Percentiles rank a stretch among this genome's conserved stretches.
Conservation (phyloP, 306 rosid genomes). For the Macrotyloma uniflorum region DNA sequence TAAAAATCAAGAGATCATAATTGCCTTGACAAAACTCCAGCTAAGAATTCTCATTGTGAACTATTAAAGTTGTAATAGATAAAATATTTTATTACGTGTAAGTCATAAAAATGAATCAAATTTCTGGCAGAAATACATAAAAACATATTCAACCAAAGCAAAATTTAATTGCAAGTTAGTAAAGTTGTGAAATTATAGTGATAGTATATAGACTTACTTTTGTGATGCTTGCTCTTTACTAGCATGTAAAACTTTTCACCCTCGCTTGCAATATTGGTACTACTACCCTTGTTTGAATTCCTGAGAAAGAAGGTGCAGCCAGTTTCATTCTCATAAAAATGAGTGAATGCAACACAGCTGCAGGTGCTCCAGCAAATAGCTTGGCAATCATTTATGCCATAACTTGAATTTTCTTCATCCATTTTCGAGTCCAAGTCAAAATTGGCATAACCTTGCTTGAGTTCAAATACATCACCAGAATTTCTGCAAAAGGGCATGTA, state of each 20-base stretch:
- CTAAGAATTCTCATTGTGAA: no score
- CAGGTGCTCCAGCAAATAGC: constrained; percentile 38
- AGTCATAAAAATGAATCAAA: no score
- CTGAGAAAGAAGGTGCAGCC: constrained; percentile 7
- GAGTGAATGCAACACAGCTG: constrained; percentile 24
- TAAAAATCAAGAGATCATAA: neutral
- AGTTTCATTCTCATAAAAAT: neutral
- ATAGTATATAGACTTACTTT: no score
- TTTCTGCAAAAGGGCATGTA: constrained; percentile 5
- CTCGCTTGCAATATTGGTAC: neutral
- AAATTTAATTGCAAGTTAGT: no score
- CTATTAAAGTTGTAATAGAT: no score
- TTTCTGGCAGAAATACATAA: no score
- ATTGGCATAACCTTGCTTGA: neutral
- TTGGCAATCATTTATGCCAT: constrained; percentile 27
- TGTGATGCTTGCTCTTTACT: no score
- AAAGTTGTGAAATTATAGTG: no score
- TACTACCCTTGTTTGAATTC: neutral
- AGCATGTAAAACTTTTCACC: neutral
- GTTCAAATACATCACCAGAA: neutral
- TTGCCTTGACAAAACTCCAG: no score
- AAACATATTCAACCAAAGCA: no score
- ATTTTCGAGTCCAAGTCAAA: neutral
- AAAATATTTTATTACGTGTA: no score
- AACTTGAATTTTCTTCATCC: neutral